These are phyloP conservation scores for Entomortierella parvispora DNA, from an alignment of 192 early-diverging fungal species.

Conservation along the genomic window DNA sequence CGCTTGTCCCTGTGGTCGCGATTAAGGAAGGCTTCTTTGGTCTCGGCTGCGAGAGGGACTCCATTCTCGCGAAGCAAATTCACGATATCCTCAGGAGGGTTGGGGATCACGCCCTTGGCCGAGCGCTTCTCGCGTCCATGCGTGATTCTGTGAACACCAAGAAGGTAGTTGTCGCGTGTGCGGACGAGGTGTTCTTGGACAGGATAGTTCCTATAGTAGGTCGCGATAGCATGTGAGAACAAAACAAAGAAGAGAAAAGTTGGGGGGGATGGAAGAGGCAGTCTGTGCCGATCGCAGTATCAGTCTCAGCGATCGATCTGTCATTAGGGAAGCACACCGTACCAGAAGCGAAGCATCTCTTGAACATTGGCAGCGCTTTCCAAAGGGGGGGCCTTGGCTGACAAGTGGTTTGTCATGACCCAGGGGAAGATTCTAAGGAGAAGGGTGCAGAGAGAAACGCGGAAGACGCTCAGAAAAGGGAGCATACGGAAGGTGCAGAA, in stretches of 20 bases:
- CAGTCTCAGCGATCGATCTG: too few species aligned
- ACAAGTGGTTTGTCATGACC: conserved; percentile 37
- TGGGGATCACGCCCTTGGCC: conserved; percentile 7
- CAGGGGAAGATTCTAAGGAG: conserved; percentile 41
- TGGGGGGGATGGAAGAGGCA: background rate
- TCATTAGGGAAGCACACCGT: too few species aligned
- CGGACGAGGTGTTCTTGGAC: conserved; percentile 86
- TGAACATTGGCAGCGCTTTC: conserved; percentile 52
- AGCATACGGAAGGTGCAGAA: background rate
- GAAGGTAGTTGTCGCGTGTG: conserved; percentile 86
- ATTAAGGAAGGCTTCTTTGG: conserved; percentile 17
- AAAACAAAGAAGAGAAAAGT: background rate
- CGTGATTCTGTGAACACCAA: conserved; percentile 86
- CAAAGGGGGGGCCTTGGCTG: conserved; percentile 30
- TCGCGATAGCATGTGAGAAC: background rate
- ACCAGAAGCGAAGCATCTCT: conserved; percentile 57
- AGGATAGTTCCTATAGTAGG: conserved; percentile 75
- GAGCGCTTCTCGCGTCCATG: conserved; percentile 33
- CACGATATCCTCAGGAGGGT: conserved; percentile 36
- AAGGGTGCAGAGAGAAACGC: background rate
- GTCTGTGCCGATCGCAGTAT: too few species aligned
- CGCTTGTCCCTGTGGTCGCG: background rate
- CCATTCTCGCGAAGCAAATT: conserved; percentile 36
- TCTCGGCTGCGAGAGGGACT: conserved; percentile 50
- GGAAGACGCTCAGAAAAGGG: background rate